Conservation (phyloP, 2,329 filamentous ascomycete species). For the Nannizziopsis arthrosporioides region DNA sequence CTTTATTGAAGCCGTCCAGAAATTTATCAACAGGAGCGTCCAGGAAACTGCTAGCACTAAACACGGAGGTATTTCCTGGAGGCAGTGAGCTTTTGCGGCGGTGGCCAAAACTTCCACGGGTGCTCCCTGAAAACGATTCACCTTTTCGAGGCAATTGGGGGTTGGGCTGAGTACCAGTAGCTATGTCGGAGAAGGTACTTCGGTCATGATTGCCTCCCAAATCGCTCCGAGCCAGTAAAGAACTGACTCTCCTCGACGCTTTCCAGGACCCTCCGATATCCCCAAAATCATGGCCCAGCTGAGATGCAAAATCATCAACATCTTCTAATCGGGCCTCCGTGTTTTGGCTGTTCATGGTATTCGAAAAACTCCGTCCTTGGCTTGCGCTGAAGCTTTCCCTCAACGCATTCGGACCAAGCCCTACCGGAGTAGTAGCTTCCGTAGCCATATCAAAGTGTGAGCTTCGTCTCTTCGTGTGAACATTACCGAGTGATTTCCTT, state of each 20-base stretch:
- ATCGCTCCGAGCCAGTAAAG: conserved; percentile 75
- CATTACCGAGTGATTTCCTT: conserved; percentile 43
- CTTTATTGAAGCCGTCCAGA: conserved; percentile 54
- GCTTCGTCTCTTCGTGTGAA: conserved; percentile 55
- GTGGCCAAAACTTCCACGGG: conserved; percentile 49
- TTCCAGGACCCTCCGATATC: conserved; percentile 44
- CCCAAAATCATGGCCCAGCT: conserved; percentile 57
- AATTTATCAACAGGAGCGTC: conserved; percentile 59
- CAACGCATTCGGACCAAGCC: conserved; percentile 48
- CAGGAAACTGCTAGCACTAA: conserved; percentile 49
- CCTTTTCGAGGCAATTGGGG: conserved; percentile 44
- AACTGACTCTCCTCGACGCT: conserved; percentile 74
- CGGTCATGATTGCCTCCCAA: conserved; percentile 75
- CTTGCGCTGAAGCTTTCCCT: conserved; percentile 64
- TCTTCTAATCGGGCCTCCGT: conserved; percentile 44
- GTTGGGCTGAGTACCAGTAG: conserved; percentile 35
- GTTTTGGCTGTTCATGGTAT: conserved; percentile 21
- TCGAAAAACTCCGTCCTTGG: conserved; percentile 34
- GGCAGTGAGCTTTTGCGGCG: conserved; percentile 47
- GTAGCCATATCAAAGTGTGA: conserved; percentile 54
- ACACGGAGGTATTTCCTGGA: conserved; percentile 36
- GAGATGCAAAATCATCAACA: conserved; percentile 52
- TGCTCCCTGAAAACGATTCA: conserved; percentile 62
- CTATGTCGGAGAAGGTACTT: conserved; percentile 63
- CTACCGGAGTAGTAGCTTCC: conserved; percentile 62